Conservation (phyloP, 1,284 basidiomycete species). For the Rhodotorula sp. region DNA sequence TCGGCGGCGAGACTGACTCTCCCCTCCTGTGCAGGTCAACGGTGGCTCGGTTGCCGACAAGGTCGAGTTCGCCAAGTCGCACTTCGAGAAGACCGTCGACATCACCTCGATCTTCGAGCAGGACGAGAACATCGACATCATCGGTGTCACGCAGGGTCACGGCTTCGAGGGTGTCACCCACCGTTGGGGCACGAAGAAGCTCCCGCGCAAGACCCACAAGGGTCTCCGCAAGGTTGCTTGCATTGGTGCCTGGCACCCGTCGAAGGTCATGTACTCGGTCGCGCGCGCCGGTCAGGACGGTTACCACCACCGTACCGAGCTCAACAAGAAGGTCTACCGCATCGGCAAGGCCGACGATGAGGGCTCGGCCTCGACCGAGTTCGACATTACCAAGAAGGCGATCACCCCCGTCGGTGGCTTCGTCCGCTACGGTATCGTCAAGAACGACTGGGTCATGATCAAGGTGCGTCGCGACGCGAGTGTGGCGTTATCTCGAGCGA, state of each 20-base stretch:
- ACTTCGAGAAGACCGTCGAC: slow-evolving; percentile 97
- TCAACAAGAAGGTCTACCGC: slow-evolving; percentile 99
- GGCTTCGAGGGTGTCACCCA: slow-evolving; percentile 99
- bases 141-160: slow-evolving; percentile 99
- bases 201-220: slow-evolving; percentile 98
- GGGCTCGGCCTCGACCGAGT: slow-evolving; percentile 87
- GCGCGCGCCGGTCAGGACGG: slow-evolving; percentile 96
- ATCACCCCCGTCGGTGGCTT: slow-evolving; percentile 99
- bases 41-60: slow-evolving; percentile 97
- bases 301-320: slow-evolving; percentile 92
- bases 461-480: slow-evolving; percentile 41
- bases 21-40: slow-evolving; percentile 64
- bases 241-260: slow-evolving; percentile 74
- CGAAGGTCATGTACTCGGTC: slow-evolving; percentile 98
- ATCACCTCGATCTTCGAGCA: slow-evolving; percentile 87
- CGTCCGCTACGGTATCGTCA: slow-evolving; percentile 97
- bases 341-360: slow-evolving; percentile 80
- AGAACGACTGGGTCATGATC: slow-evolving; percentile 96
- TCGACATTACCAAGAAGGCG: slow-evolving; percentile 85
- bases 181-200: slow-evolving; percentile 97
- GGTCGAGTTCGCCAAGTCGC: slow-evolving; percentile 90
- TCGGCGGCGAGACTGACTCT: not conserved
- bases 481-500: not conserved
- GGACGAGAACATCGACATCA: slow-evolving; percentile 95
- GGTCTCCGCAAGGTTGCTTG: slow-evolving; percentile 83